Conservation (phyloP, 208 protist species). For the Naegleria gruberi region DNA sequence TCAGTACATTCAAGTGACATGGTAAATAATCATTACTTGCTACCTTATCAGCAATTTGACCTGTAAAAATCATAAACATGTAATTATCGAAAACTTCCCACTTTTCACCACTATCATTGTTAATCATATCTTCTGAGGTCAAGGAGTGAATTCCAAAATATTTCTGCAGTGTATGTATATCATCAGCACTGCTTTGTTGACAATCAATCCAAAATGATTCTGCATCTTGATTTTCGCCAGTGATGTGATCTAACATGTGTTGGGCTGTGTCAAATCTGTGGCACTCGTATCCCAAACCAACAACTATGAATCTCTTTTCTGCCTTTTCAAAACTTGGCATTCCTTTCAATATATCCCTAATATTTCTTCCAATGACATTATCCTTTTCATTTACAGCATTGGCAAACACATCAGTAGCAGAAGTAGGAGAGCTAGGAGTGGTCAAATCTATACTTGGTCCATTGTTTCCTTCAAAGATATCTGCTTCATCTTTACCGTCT, state of each 20-base stretch:
- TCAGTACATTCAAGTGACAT: neutral
- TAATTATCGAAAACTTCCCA: neutral
- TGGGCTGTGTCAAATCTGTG: neutral
- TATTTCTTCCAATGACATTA: neutral
- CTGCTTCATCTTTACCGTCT: too few species aligned
- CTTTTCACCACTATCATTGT: neutral
- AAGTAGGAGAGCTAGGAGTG: too few species aligned
- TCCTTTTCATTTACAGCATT: too few species aligned
- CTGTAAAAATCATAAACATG: neutral
- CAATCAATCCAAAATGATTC: neutral
- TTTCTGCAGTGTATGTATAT: neutral
- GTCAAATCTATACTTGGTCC: too few species aligned
- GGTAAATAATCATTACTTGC: neutral
- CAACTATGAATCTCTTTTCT: neutral
- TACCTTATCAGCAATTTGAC: neutral
- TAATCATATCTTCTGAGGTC: neutral
- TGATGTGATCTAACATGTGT: neutral
- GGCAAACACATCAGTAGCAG: too few species aligned
- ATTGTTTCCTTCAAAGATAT: too few species aligned
- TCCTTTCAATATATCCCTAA: neutral
- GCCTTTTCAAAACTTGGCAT: neutral
- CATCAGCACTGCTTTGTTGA: neutral
- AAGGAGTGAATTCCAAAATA: neutral
- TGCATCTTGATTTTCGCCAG: neutral
- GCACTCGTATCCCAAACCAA: neutral